Conservation (phyloP, 768 basidiomycete genomes). For the Mycena indigotica region DNA sequence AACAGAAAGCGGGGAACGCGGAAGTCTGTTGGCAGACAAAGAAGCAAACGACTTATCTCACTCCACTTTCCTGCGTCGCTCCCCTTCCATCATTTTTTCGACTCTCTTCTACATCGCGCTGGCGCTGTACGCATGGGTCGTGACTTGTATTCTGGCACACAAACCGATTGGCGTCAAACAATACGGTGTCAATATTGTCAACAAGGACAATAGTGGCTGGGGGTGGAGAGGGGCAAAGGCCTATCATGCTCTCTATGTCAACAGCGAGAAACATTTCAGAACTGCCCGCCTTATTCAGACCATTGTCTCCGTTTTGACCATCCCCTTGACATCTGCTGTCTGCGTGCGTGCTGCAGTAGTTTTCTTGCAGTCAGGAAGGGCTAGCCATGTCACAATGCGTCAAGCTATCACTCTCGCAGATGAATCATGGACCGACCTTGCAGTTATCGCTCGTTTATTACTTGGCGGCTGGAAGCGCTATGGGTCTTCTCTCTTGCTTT, state of each 20-base stretch:
- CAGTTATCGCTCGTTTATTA: neutral
- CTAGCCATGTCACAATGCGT: conserved; percentile 3
- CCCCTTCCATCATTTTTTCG: conserved; percentile 2
- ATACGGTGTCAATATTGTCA: conserved; percentile 9
- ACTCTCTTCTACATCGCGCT: conserved; percentile 1
- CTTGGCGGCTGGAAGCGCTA: neutral
- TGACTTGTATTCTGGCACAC: conserved; percentile 11
- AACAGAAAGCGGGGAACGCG: neutral
- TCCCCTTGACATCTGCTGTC: conserved; percentile 7
- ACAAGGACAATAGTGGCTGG: conserved; percentile 5
- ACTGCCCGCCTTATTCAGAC: conserved; percentile 6
- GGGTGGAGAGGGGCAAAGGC: neutral
- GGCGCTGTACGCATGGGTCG: conserved; percentile 4
- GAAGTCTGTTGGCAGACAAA: neutral
- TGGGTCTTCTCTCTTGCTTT: conserved; percentile 13
- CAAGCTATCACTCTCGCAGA: conserved; percentile 10
- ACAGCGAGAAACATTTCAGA: conserved; percentile 9
- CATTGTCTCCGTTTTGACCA: conserved; percentile 9
- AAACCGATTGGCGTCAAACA: conserved; percentile 15
- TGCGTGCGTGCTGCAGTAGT: conserved; percentile 12
- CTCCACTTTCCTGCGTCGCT: neutral
- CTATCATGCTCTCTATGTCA: conserved; percentile 7
- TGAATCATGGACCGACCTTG: conserved; percentile 6
- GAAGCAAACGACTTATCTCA: neutral
- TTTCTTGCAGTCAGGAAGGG: conserved; percentile 6